Base-by-base conservation (phyloP, 441 rosid genomes). In the Gossypium davidsonii region DNA sequence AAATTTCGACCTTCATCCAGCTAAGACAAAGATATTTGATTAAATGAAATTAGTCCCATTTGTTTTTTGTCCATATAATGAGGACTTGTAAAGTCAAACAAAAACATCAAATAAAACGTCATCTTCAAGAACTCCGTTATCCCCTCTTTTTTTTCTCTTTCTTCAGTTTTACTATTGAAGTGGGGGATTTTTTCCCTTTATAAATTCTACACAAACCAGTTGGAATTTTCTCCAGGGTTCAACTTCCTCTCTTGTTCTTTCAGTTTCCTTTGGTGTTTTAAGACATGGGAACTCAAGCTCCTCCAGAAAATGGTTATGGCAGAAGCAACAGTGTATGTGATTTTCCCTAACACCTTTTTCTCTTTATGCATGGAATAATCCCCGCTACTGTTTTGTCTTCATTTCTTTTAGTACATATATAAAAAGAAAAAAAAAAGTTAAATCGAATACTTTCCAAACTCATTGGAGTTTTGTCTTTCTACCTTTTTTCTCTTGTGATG, bases 211-310 rank as follows among this genome's bases (percentile, higher is more conserved):
- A 17, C 6, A 15, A 49, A 10, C 26, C 49, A 0, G 0, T 25
- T 17, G 2, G 7, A 1, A 14, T 14, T 4, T 18, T 26, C 7
- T 42, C 11, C 34, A 55, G 20, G 34, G 31, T 49, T 42, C 51
- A 44, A 26, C 9, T 23, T 11, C 49, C 62, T n/a, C 25, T 56
- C n/a, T 46, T 3, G n/a, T 48, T 12, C 37, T 1, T 28, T 26
- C 28, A 14, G 8, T 6, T 56, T 51, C 48, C 71, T 58, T 46
- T 11, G 12, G 14, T 14, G 28, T 63, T 14, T 53, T 39, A 42
- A 61, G 70, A 59, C 44, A 81, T 86, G 86, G 84, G 79, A 25
- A 74, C 83, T 62, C 82, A 81, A 74, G 70, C 75, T 42, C 78
- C 77, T 10, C n/a, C 62, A 7, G 73, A 53, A 15, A 49, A 64